Base-by-base conservation (phyloP, 2,329 filamentous ascomycete genomes). In the Exophiala sp. region DNA sequence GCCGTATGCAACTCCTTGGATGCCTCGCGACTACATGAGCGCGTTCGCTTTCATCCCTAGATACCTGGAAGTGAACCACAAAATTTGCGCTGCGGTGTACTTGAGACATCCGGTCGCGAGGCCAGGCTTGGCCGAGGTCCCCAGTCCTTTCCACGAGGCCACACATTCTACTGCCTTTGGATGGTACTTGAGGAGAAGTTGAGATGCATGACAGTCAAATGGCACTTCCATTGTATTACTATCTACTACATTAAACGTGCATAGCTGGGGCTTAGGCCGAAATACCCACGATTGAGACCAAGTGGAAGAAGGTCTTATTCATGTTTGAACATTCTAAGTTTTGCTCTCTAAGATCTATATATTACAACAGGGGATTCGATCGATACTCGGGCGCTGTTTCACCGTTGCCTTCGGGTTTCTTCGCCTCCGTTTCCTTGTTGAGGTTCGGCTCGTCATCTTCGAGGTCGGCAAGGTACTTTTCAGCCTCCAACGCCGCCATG, bases 61-160 rank as follows among this genome's bases (percentile, higher is more conserved):
- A 46, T 98, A 97, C 68, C 80, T 98, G 53, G 94, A 98, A 72
- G 93, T 98, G 61, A 96, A 97, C 75, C 93, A 95, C 69, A 94
- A 90, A 64, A 86, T 97, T 62, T 98, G 93, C 70, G 85, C 90
- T 1, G 93, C 93, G 9, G 89, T 98, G 34, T 98, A 98, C 68
- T 73, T 98, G 55, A 80, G 93, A 50, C 91, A 98, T 73, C 93
- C 93, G 0, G 91, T 97, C 37, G 93, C 88, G 21, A 78, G 90
- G 53, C 84, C 84, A 2, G 89, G 90, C 9, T 63, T 80, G 58
- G 83, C 86, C 2, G 93, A 91, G 68, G 85, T 91, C 53, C 91
- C 91, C 1, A 88, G 87, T 19, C 91, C 91, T 14, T 96, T 89
- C 69, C 70, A 73, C 43, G 73, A 79, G 50, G 72, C 80, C 57